Percentiles rank a stretch among this genome's conserved stretches.
Conservation (phyloP, 768 basidiomycete genomes). For the Rhodotorula graminis region DNA sequence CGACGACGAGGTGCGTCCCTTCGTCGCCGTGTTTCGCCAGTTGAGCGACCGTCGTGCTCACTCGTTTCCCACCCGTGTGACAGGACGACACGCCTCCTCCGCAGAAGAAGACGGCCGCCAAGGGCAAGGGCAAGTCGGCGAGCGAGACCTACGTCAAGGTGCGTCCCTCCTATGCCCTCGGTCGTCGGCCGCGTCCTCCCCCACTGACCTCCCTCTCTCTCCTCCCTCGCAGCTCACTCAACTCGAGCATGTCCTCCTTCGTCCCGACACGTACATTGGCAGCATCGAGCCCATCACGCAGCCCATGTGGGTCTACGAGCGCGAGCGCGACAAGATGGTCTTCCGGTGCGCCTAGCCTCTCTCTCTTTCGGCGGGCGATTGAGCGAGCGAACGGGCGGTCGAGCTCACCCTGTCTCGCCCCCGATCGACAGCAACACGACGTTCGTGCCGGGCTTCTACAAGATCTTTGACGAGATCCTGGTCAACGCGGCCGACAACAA, state of each 20-base stretch:
- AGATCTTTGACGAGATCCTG: slow-evolving; percentile 97
- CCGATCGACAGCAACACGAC: slow-evolving; percentile 50
- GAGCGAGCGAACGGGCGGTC: too few species aligned
- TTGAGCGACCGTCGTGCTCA: background rate
- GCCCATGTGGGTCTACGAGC: slow-evolving; percentile 89
- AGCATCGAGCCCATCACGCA: slow-evolving; percentile 85
- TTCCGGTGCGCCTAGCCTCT: slow-evolving; percentile 55
- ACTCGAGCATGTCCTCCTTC: slow-evolving; percentile 87
- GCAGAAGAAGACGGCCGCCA: slow-evolving; percentile 38
- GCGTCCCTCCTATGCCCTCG: background rate
- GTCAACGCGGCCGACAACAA: slow-evolving; percentile 99
- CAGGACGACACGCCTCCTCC: slow-evolving; percentile 45
- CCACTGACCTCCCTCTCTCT: background rate
- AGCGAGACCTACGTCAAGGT: slow-evolving; percentile 37
- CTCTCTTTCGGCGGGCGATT: background rate
- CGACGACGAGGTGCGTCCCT: slow-evolving; percentile 44
- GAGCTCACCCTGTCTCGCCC: background rate
- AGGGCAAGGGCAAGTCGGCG: slow-evolving; percentile 42
- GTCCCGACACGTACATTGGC: slow-evolving; percentile 93
- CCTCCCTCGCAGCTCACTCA: slow-evolving; percentile 67
- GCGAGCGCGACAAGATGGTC: slow-evolving; percentile 74
- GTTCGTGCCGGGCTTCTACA: slow-evolving; percentile 96
- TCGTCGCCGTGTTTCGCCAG: background rate
- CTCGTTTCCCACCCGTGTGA: background rate
- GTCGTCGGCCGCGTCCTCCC: background rate